These are phyloP conservation scores for Zostera marina DNA, from an alignment of 116 monocot species.

Conservation along the genomic window DNA sequence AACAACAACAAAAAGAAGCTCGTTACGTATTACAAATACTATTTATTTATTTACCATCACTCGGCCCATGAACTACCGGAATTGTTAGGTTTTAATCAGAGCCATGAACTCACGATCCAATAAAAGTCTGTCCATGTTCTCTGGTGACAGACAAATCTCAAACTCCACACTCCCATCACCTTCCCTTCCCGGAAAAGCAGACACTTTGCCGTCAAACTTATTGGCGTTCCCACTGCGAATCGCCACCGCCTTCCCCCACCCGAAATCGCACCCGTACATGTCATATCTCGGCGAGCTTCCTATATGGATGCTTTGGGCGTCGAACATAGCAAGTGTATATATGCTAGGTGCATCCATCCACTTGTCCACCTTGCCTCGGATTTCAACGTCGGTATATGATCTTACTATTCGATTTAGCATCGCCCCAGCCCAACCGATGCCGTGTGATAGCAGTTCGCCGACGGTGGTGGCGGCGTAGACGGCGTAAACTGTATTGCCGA, in stretches of 20 bases:
- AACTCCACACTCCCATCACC: slow-evolving; percentile 32
- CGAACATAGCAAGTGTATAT: neutral
- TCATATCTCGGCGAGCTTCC: slow-evolving; percentile 46
- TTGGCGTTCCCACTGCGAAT: slow-evolving; percentile 30
- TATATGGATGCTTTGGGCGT: slow-evolving; percentile 11
- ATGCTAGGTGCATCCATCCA: slow-evolving; percentile 21
- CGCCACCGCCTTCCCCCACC: slow-evolving; percentile 35
- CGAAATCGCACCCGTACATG: slow-evolving; percentile 47
- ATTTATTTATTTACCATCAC: too few species aligned
- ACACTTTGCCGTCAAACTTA: slow-evolving; percentile 52
- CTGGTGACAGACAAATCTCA: slow-evolving; percentile 27
- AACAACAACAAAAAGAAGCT: too few species aligned
- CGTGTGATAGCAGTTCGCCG: slow-evolving; percentile 20
- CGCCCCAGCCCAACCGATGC: slow-evolving; percentile 28
- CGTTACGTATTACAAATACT: too few species aligned
- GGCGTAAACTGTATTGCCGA: slow-evolving; percentile 39
- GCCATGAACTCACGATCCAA: slow-evolving; percentile 28
- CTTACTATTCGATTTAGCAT: slow-evolving; percentile 12
- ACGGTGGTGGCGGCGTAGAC: slow-evolving; percentile 8
- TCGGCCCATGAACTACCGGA: too few species aligned
- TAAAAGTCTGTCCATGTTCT: slow-evolving; percentile 19
- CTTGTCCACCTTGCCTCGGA: slow-evolving; percentile 4
- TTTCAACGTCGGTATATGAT: slow-evolving; percentile 12
- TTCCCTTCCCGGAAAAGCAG: slow-evolving; percentile 30
- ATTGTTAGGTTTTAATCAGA: too few species aligned